These are phyloP conservation scores for Haberlea rhodopensis DNA, from an alignment of 257 asterid species.

Conservation along the genomic window DNA sequence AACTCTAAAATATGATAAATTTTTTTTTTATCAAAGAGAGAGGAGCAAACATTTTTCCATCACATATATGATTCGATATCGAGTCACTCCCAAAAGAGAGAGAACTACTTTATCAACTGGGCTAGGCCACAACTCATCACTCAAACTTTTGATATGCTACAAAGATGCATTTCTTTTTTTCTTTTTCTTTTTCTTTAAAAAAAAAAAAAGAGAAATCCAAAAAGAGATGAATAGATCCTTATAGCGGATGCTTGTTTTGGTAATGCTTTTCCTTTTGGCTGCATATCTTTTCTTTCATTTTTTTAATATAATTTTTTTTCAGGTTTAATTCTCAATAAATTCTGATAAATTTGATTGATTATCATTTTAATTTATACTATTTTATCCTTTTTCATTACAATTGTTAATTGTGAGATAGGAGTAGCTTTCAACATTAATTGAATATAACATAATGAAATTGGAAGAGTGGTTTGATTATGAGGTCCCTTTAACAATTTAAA, in stretches of 20 bases:
- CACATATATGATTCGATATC: too few species aligned
- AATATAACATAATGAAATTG: constrained; percentile 1
- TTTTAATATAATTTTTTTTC: neutral
- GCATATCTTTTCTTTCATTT: constrained; percentile 21
- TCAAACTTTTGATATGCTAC: constrained; percentile 12
- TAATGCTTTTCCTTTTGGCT: constrained; percentile 30
- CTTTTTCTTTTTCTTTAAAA: too few species aligned
- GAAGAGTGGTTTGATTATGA: constrained; percentile 31
- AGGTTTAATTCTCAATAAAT: neutral
- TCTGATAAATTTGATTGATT: too few species aligned
- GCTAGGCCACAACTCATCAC: too few species aligned
- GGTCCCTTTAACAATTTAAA: constrained; percentile 34
- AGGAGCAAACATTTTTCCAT: too few species aligned
- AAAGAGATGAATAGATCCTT: constrained; percentile 25
- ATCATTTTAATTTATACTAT: neutral
- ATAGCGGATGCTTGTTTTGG: constrained; percentile 26
- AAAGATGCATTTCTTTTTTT: too few species aligned
- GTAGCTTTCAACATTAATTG: constrained; percentile 20
- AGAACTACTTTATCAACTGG: too few species aligned
- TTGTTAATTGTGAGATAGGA: too few species aligned
- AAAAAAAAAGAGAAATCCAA: neutral
- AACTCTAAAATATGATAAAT: neutral
- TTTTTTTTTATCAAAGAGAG: too few species aligned
- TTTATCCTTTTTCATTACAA: neutral
- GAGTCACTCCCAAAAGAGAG: too few species aligned